Percentiles rank a stretch among this genome's conserved stretches.
These are phyloP conservation scores for Beauveria asiatica DNA, from an alignment of 2,329 filamentous ascomycete genomes.

Conservation along the genomic window DNA sequence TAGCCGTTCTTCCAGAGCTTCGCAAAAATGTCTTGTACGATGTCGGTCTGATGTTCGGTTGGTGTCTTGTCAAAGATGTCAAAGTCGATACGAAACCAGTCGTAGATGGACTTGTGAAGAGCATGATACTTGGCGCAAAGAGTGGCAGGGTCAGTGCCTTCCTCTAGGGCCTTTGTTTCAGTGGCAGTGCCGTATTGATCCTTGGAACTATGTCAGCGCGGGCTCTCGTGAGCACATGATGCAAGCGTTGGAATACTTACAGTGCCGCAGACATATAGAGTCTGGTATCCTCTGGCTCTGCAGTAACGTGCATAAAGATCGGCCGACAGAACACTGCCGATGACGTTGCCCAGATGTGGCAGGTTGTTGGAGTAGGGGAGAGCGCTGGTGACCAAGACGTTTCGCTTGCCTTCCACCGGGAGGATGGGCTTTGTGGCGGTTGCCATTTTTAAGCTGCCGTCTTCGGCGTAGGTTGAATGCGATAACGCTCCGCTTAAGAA, in stretches of 20 bases:
- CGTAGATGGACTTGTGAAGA: constrained; percentile 83
- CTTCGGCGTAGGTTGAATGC: not conserved
- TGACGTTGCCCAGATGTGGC: constrained; percentile 81
- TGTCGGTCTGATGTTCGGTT: constrained; percentile 80
- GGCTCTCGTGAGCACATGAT: not conserved
- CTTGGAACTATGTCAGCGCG: constrained; percentile 8
- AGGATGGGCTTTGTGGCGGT: constrained; percentile 37
- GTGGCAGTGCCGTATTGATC: constrained; percentile 96
- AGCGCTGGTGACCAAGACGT: constrained; percentile 87
- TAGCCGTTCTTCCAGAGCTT: constrained; percentile 84
- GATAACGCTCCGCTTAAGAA: not conserved
- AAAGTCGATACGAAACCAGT: constrained; percentile 93
- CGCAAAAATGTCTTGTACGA: constrained; percentile 84
- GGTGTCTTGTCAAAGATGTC: constrained; percentile 93
- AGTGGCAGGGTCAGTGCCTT: constrained; percentile 70
- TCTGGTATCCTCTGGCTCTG: constrained; percentile 69
- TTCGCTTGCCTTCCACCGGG: constrained; percentile 66
- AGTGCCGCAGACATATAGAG: constrained; percentile 75
- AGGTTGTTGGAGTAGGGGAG: constrained; percentile 71
- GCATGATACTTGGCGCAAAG: constrained; percentile 90
- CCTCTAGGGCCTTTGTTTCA: constrained; percentile 89
- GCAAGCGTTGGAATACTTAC: constrained; percentile 14
- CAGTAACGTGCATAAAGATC: constrained; percentile 80
- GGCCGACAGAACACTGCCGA: constrained; percentile 79
- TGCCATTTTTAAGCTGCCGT: constrained; percentile 7